phyloP scores from a whole-genome alignment of 768 basidiomycete species.

The Mycena rosella region DNA sequence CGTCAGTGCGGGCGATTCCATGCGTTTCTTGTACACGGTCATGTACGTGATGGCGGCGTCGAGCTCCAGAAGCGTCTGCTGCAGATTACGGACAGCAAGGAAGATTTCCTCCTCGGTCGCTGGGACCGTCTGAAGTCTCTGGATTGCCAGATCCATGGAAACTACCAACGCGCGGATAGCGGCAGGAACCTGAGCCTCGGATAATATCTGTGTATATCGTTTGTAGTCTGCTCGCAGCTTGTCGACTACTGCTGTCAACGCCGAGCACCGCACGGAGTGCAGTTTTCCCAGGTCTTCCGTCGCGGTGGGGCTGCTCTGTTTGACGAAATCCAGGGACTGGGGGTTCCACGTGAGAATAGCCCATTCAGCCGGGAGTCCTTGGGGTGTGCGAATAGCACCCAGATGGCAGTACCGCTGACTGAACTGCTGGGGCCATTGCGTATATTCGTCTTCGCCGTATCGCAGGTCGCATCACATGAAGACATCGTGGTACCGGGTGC shows the following conservation, averaged over 20 bases:
- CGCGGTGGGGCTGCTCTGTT: not conserved
- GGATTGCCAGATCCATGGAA: not conserved
- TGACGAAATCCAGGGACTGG: not conserved
- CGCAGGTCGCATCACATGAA: constrained; percentile 8
- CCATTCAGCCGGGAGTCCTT: not conserved
- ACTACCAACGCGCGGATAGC: not conserved
- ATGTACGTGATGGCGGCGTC: constrained; percentile 28
- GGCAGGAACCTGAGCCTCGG: not conserved
- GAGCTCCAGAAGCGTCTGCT: constrained; percentile 34
- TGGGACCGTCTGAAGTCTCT: not conserved
- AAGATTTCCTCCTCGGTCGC: not conserved
- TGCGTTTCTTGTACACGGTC: constrained; percentile 20
- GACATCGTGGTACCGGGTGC: not conserved
- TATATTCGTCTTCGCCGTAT: constrained; percentile 10
- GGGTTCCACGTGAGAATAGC: constrained; percentile 15
- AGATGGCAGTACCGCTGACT: constrained; percentile 5
- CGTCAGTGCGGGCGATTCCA: constrained; percentile 1
- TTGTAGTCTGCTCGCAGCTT: not conserved
- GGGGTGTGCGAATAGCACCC: not conserved
- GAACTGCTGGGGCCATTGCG: constrained; percentile 17
- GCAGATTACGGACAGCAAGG: constrained; percentile 24
- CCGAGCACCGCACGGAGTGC: no score
- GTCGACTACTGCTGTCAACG: not conserved
- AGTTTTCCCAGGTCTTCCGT: constrained; percentile 3
- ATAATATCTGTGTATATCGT: not conserved